A percentile compares a stretch with the other conserved stretches of the same genome.
Evolutionary conservation across 116 monocot genomes (phyloP).

Genomic region (Trichopus zeylanicus): DNA sequence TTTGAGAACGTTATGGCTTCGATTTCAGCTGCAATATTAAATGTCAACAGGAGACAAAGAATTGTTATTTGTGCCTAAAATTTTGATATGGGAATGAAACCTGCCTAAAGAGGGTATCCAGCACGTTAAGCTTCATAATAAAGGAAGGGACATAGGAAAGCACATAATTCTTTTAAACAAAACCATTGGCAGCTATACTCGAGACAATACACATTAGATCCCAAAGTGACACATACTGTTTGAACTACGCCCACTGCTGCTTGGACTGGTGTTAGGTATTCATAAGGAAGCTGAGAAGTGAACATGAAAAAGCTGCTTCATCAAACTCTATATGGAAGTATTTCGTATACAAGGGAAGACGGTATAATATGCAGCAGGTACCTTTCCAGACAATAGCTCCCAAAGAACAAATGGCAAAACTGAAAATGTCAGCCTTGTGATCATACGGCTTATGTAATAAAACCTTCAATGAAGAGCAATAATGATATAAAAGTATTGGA

Average conservation of each 20-base stretch:
- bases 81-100: too few species aligned
- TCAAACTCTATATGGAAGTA: background rate
- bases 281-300: conserved; percentile 73
- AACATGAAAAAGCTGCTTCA: background rate
- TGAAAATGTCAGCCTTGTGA: conserved; percentile 48
- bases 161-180: too few species aligned
- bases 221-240: conserved; percentile 28
- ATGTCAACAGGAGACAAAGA: too few species aligned
- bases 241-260: conserved; percentile 88
- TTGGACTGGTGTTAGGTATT: conserved; percentile 76
- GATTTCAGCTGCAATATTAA: too few species aligned
- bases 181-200: too few species aligned
- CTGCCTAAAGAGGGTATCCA: too few species aligned
- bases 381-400: conserved; percentile 84
- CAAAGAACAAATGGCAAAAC: conserved; percentile 33
- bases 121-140: too few species aligned
- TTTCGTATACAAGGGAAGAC: background rate
- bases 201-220: too few species aligned
- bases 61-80: too few species aligned
- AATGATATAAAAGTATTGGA: background rate
- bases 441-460: conserved; percentile 43
- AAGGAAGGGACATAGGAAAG: too few species aligned
- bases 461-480: conserved; percentile 20
- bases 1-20: too few species aligned
- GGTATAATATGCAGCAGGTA: too few species aligned